Base-by-base conservation (phyloP, 208 protist species). In the Leishmania arabica region DNA sequence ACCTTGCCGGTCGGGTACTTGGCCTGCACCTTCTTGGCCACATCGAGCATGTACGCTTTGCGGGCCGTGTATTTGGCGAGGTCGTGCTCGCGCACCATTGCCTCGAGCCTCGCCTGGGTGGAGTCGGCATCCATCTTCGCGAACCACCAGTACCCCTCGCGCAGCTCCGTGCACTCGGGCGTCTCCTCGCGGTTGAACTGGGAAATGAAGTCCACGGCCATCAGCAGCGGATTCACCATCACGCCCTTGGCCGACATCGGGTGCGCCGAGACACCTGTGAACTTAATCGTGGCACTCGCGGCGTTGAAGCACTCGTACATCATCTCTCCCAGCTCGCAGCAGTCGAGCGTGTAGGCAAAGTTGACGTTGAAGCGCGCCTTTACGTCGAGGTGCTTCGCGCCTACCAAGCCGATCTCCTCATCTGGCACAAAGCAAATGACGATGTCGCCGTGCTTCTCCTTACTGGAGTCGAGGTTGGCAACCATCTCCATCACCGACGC, bases 301-400 rank as follows among this genome's bases (percentile, higher is more conserved):
- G 91, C 94, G 80, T 95, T 96, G 81, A 95, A 97, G 85, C 91
- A 94, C 88, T 97, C 91, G 80, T 91, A 95, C 27, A 97, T 92
- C 15, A 95, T 90, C 82, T 97, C 94, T 49, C 94, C 94, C 31
- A 96, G 77, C 80, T 93, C 90, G 77, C 94, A 97, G 84, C 92
- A 97, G 82, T 97, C 94, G 19, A 97, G 87, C 17, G 92, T 95
- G 84, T 94, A 97, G 69, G 92, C 94, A 81, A 96, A 96, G 82
- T 95, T 90, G 24, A 95, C 92, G 71, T 91, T 89, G 75, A 97
- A 97, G 76, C 93, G 93, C 13, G 72, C 80, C 72, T 75, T 84
- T 24, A 96, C 79, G 73, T 97, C 91, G 56, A 97, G 85, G 42
- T 95, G 85, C 84, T 97, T 97, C 45, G 94, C 92, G 7, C 94